Evolutionary conservation across 805 yeast species (phyloP).

Genomic region (Cyberlindnera bimundalis): DNA sequence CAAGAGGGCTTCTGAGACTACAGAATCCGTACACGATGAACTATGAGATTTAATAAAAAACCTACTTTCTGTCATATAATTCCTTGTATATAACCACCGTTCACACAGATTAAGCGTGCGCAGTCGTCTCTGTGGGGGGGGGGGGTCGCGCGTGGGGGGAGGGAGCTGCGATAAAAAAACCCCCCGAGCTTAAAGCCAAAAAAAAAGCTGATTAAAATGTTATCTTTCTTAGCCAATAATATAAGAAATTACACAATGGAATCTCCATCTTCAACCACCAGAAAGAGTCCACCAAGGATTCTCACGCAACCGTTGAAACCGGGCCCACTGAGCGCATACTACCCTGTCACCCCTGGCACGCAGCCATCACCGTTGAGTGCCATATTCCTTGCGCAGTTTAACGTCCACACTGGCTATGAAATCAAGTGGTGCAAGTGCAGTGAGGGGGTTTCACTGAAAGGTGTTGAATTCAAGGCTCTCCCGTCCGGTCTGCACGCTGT

Average conservation of each 20-base stretch:
- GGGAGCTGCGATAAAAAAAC: too few relatives aligned
- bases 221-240: too few relatives aligned
- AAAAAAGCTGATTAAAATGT: too few relatives aligned
- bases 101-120: too few relatives aligned
- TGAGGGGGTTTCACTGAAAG: slow-evolving; percentile 34
- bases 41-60: slow-evolving; percentile 4
- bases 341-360: slow-evolving; percentile 5
- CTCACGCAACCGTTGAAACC: background rate
- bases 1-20: slow-evolving; percentile 5
- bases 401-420: slow-evolving; percentile 48
- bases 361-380: slow-evolving; percentile 35
- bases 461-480: slow-evolving; percentile 58
- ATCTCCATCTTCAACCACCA: background rate
- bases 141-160: too few relatives aligned
- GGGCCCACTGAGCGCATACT: slow-evolving; percentile 9
- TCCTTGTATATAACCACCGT: too few relatives aligned
- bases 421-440: slow-evolving; percentile 40
- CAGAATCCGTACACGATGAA: slow-evolving; percentile 13
- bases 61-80: background rate
- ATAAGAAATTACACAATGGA: background rate
- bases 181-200: too few relatives aligned
- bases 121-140: too few relatives aligned
- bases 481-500: slow-evolving; percentile 67
- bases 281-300: background rate
- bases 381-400: slow-evolving; percentile 49